Evolutionary conservation across 371 early-diverging fungal genomes (phyloP), one percentile per base, ranked within the genome.

Genomic region (Actinomortierella ambigua): DNA sequence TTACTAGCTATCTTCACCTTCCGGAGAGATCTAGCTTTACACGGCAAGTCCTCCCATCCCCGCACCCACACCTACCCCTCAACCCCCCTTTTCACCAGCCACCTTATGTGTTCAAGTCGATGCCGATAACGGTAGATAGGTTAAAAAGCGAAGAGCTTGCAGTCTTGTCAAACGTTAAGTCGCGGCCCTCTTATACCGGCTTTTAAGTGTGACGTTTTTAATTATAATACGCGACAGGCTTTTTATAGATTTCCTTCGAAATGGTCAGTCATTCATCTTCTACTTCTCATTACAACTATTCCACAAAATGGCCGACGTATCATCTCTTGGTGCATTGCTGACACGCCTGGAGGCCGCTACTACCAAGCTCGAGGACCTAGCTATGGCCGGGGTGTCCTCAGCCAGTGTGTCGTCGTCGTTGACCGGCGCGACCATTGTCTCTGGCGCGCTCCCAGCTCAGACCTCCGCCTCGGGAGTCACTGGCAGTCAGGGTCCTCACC

Each of bases 311-410:
- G 76, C 87, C 63, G 88, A 88, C 69, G 81, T 85, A 55, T 83
- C 83, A 47, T 85, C 86, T 15, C 80, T 95, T 53, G 81, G 88
- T 6, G 78, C 84, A 26, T 85, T 95, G 53, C 80, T 94, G 57
- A 90, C 89, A 70, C 85, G 96, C 15, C 81, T 96, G 24, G 96
- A 96, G 78, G 84, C 89, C 11, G 95, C 93, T 41, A 93, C 95
- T 9, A 82, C 85, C 39, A 89, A 92, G 51, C 81, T 96, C 42
- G 96, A 96, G 59, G 90, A 89, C 61, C 76, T 93, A 58, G 89
- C 94, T 40, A 78, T 84, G 71, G 77, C 82, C 8, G 79, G 83
- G 17, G 81, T 78, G 27, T 79, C 88, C 24, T 82, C 79, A 15
- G 81, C 83, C 40, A 80, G 84, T 24, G 81, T 82, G 27, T 63